A percentile compares a stretch with the other conserved stretches of the same genome.
Evolutionary conservation across 495 filamentous ascomycete species (phyloP).

Genomic region (Podospora pseudoanserina): DNA sequence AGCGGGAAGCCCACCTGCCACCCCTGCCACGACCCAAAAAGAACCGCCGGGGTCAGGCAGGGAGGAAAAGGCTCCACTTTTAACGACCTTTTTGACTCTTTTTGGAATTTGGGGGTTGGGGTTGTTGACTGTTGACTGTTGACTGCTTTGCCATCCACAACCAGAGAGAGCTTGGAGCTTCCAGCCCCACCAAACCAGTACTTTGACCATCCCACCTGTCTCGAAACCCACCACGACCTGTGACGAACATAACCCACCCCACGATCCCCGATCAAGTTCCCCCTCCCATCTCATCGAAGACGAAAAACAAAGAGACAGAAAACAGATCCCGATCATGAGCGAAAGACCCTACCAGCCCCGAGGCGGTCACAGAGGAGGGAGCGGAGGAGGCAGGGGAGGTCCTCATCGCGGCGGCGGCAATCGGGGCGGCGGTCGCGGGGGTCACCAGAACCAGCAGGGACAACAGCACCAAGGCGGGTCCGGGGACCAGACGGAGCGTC

Average conservation of each 20-base stretch:
- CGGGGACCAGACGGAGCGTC: conserved; percentile 53
- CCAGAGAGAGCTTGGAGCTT: neutral
- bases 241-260: too few relatives aligned
- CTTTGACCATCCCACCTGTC: too few relatives aligned
- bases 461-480: conserved; percentile 25
- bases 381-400: conserved; percentile 39
- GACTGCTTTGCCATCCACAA: too few relatives aligned
- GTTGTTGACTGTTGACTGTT: neutral
- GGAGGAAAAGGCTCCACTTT: neutral
- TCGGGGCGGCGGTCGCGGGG: conserved; percentile 32
- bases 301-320: neutral
- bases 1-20: neutral
- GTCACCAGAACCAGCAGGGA: conserved; percentile 36
- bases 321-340: neutral
- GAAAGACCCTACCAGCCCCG: conserved; percentile 7
- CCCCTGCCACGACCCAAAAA: neutral
- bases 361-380: conserved; percentile 34
- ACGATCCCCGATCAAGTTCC: too few relatives aligned
- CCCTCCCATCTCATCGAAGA: neutral
- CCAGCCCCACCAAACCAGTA: too few relatives aligned
- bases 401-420: conserved; percentile 42
- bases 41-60: neutral
- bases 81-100: neutral
- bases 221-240: too few relatives aligned
- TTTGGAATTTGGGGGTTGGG: neutral